Base-by-base conservation (phyloP, 805 yeast species). In the Starmerella asiatica region DNA sequence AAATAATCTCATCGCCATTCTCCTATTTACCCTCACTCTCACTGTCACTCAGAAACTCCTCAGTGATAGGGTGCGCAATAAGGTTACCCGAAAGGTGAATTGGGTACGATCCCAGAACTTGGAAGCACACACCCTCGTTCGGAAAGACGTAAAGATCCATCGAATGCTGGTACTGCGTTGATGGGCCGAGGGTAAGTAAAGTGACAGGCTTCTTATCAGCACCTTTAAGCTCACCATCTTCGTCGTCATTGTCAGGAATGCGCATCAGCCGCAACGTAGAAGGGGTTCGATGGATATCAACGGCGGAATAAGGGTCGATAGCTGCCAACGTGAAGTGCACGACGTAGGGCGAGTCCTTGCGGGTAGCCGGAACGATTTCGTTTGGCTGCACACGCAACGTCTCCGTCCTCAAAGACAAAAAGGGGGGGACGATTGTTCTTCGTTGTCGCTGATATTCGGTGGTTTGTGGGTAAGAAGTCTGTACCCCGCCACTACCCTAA, bases 291-390 rank as follows among this genome's bases (percentile, higher is more conserved):
- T 45, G 38, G 43, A 51, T 56, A 41, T 57, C 64, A 54, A 84
- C 94, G 23, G 93, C 70, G 34, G 62, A 56, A 56, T 76, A 81
- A 47, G 95, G 94, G 64, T 88, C 95, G 55, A 91, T 70, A 45
- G 98, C 93, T 48, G 95, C 98, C 73, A 88, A 71, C 38, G 97
- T 86, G 55, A 88, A 61, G 64, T 93, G 81, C 52, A 88, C 75
- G 46, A 96, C 79, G 51, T 82, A 80, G 37, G 96, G 95, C 60
- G 76, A 76, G 44, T 75, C 79, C 48, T 79, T 82, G 57, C 78
- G 80, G 57, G 81, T 75, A 44, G 95, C 94, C 37, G 85, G 85
- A 32, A 76, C 76, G 51, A 95, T 94, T 52, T 73, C 68, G 58
- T 79, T 91, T 52, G 98, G 98, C 61, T 71, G 69, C 49, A 88